These are phyloP conservation scores for Xylaria sp. DNA, from an alignment of 2,329 filamentous ascomycete species.

Conservation along the genomic window DNA sequence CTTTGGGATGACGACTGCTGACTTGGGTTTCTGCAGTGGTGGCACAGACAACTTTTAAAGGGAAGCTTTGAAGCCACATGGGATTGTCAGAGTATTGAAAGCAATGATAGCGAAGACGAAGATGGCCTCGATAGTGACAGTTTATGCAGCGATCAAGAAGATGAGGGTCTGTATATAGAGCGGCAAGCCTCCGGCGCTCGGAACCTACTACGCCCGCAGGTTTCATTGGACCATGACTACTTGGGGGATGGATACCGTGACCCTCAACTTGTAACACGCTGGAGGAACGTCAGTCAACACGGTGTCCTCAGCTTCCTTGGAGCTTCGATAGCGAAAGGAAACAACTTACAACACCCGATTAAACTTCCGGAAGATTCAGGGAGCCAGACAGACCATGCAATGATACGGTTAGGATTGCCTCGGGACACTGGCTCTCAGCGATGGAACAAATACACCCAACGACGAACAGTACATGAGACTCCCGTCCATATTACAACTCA, in stretches of 20 bases:
- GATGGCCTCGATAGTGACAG: constrained; percentile 2
- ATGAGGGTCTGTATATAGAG: background rate
- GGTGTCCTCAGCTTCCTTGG: constrained; percentile 19
- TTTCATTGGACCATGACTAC: background rate
- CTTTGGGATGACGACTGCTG: background rate
- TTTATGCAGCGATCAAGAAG: background rate
- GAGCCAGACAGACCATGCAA: constrained; percentile 3
- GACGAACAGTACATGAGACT: background rate
- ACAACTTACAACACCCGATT: background rate
- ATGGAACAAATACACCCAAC: constrained; percentile 3
- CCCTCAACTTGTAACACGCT: constrained; percentile 2
- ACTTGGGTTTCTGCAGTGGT: constrained; percentile 6
- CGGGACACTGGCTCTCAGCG: background rate
- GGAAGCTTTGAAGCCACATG: background rate
- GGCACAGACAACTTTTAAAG: constrained; percentile 8
- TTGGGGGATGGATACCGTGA: constrained; percentile 6
- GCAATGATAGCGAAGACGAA: background rate
- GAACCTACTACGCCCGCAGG: background rate
- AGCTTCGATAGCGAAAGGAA: background rate
- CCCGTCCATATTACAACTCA: constrained; percentile 6
- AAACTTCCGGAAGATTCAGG: background rate
- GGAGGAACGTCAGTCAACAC: constrained; percentile 12
- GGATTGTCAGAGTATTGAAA: constrained; percentile 5
- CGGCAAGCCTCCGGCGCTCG: background rate
- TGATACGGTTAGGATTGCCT: constrained; percentile 1